Percentiles rank a stretch among this genome's conserved stretches.
Evolutionary conservation across 495 filamentous ascomycete genomes (phyloP).

Genomic region (Neurospora sp.): DNA sequence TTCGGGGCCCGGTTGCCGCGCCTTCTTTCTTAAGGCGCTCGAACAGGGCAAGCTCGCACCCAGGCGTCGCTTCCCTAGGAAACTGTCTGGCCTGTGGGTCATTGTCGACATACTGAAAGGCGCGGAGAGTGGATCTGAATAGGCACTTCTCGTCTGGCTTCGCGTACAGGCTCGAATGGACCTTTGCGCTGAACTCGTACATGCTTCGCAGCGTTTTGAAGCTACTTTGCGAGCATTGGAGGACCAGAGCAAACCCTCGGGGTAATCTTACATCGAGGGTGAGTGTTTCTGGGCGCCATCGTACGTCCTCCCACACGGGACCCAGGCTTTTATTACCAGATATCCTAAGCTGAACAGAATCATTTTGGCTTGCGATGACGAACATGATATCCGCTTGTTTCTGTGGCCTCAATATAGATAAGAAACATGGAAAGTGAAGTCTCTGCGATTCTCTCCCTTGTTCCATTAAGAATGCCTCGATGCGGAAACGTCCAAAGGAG

Average conservation of each 20-base stretch:
- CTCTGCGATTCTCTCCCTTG: conserved; percentile 53
- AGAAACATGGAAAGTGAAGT: conserved; percentile 56
- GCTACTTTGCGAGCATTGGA: conserved; percentile 62
- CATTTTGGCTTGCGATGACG: conserved; percentile 65
- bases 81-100: conserved; percentile 54
- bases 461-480: conserved; percentile 58
- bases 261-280: conserved; percentile 56
- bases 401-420: conserved; percentile 63
- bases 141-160: conserved; percentile 54
- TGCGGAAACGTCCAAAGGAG: conserved; percentile 64
- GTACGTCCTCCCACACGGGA: conserved; percentile 67
- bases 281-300: conserved; percentile 57
- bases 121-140: conserved; percentile 53
- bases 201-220: conserved; percentile 70
- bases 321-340: conserved; percentile 56
- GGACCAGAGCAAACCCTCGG: conserved; percentile 54
- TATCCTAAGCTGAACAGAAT: conserved; percentile 63
- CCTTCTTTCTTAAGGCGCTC: conserved; percentile 52
- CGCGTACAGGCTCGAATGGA: conserved; percentile 57
- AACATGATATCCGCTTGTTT: conserved; percentile 56
- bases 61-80: conserved; percentile 57
- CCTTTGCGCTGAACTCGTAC: conserved; percentile 66
- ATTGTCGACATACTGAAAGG: conserved; percentile 68
- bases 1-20: conserved; percentile 57
- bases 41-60: conserved; percentile 62